Base-by-base conservation (phyloP, 768 basidiomycete genomes). In the Gelatoporia subvermispora region DNA sequence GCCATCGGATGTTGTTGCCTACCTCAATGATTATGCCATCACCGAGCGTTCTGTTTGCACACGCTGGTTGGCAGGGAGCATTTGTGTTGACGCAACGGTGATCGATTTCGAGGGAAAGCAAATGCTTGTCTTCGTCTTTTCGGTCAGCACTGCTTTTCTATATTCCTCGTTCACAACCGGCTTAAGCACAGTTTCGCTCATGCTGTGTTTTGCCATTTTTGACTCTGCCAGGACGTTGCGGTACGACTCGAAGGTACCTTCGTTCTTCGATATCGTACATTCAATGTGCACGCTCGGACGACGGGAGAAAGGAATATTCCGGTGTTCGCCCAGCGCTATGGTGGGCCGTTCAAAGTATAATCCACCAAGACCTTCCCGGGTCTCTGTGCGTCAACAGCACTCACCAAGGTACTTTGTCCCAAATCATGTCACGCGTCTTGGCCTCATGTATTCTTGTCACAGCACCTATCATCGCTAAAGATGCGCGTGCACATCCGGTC, bases 331-430 rank as follows among this genome's bases (percentile, higher is more conserved):
- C 83, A 85, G 65, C 76, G 75, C 52, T 84, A 78, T 54, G 82
- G 84, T 4, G 79, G 80, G 0, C 53, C 70, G 3, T 85, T 86
- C 60, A 76, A 74, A n/a, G 76, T 87, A 0, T 85, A 81, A 56
- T 81, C 82, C 5, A 84, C 84, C 3, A 86, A 85, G 57, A 77
- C 81, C 48, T 85, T 86, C 54, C 84, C 84, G 7, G 81, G 84
- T 2, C 65, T 87, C 13, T 73, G 74, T 28, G 75, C 80, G 7
- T 84, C 83, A 1, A 86, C 83, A 0, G 76, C 79, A 24, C 66
- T 85, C 34, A 85, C 84, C 4, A 84, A 82, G 74, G 84, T 82
- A 8, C 2, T 41, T n/a, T 9, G 15, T 17, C 18, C 17, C 35
- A 5, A 5, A 20, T 16, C n/a, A 38, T 16, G 13, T 41, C 40